These are phyloP conservation scores for Wickerhamiella musiphila DNA, from an alignment of 805 yeast genomes.

Conservation along the genomic window DNA sequence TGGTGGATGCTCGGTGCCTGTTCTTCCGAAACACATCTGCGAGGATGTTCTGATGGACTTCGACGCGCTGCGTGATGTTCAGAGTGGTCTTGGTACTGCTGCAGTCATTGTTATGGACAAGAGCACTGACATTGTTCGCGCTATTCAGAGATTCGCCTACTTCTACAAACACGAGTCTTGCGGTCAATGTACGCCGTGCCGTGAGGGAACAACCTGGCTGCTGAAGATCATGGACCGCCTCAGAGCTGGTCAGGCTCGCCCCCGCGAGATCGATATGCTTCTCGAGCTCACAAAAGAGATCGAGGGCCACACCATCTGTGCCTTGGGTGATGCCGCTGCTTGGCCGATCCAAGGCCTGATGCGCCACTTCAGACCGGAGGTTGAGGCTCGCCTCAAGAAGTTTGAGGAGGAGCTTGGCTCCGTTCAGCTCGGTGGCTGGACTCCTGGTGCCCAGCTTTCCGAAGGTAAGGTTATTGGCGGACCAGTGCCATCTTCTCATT, in stretches of 20 bases:
- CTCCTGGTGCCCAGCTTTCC: constrained; percentile 35
- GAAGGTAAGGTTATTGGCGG: constrained; percentile 47
- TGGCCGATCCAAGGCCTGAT: constrained; percentile 89
- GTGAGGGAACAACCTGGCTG: constrained; percentile 85
- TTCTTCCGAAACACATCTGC: constrained; percentile 50
- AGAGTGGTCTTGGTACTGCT: constrained; percentile 82
- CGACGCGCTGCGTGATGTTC: constrained; percentile 70
- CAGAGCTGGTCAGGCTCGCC: constrained; percentile 60
- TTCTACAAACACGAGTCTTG: constrained; percentile 87
- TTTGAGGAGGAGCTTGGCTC: constrained; percentile 34
- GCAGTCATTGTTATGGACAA: constrained; percentile 86
- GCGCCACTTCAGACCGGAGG: constrained; percentile 66
- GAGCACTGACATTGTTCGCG: constrained; percentile 67
- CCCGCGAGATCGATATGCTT: constrained; percentile 69
- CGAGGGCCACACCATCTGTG: constrained; percentile 86
- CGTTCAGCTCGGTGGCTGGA: constrained; percentile 67
- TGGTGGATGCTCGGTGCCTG: constrained; percentile 81
- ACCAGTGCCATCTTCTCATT: too few species aligned
- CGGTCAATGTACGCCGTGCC: constrained; percentile 89
- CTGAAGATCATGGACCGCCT: constrained; percentile 72
- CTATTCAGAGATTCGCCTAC: constrained; percentile 68
- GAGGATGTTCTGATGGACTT: constrained; percentile 67
- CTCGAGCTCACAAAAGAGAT: constrained; percentile 71
- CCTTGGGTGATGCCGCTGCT: constrained; percentile 83
- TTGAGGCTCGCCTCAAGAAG: constrained; percentile 56